Percentiles rank a stretch among this genome's conserved stretches.
Conservation (phyloP, 306 rosid species). For the Quercus mongolica region DNA sequence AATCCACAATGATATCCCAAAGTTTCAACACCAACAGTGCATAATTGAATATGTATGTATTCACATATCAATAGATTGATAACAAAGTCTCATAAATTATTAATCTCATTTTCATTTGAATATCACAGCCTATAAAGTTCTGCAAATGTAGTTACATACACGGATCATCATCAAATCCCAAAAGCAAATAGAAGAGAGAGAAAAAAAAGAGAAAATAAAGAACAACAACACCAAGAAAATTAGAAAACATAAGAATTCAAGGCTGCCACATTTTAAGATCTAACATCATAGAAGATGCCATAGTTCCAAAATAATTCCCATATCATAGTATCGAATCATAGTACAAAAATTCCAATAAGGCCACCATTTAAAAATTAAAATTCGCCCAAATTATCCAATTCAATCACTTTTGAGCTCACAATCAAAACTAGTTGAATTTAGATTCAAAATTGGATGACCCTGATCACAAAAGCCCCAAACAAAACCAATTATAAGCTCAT, state of each 20-base stretch:
- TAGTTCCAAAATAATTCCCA: background rate
- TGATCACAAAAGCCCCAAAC: constrained; percentile 28
- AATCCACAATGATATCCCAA: background rate
- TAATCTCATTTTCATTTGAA: background rate
- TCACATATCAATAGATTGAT: too few species aligned
- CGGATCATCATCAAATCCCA: background rate
- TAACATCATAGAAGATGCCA: background rate
- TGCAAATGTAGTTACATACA: too few species aligned
- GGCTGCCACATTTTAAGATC: background rate
- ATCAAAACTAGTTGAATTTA: background rate
- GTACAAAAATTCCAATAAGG: background rate
- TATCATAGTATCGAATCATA: background rate
- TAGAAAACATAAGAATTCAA: background rate
- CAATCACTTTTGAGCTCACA: background rate
- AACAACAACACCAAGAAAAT: background rate
- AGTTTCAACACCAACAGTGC: background rate
- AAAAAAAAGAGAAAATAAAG: background rate
- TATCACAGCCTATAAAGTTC: background rate
- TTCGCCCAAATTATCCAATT: background rate
- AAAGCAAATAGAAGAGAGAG: background rate
- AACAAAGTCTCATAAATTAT: background rate
- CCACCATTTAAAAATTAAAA: constrained; percentile 4
- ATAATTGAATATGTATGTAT: background rate
- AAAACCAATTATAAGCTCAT: background rate
- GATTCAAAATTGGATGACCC: background rate